phyloP scores from a whole-genome alignment of 352 stramenopile genomes.

The Aphanomyces euteiches region DNA sequence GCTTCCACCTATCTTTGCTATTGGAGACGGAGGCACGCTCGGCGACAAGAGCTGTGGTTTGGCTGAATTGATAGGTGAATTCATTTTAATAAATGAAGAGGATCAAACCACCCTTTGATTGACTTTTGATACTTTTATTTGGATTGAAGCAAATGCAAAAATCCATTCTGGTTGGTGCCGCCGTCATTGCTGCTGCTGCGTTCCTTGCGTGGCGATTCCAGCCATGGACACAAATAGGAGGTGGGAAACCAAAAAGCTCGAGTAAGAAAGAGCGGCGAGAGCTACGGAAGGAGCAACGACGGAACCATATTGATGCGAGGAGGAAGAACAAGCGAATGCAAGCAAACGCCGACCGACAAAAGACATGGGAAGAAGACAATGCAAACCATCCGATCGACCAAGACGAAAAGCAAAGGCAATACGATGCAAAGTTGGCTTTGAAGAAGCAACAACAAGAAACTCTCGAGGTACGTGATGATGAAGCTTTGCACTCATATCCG shows the following conservation, averaged over 20 bases:
- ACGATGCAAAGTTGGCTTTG: conserved; percentile 16
- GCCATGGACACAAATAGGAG: neutral
- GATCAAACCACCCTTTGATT: too few species aligned
- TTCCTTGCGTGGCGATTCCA: neutral
- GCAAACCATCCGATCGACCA: conserved; percentile 6
- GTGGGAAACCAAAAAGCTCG: neutral
- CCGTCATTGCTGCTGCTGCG: neutral
- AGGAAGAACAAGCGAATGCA: conserved; percentile 11
- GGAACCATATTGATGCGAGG: conserved; percentile 4
- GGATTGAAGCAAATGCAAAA: neutral
- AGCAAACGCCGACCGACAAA: conserved; percentile 4
- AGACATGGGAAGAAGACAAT: neutral
- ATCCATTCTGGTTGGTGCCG: neutral
- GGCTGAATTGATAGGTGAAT: too few species aligned
- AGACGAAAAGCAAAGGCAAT: conserved; percentile 23
- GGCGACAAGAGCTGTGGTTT: too few species aligned
- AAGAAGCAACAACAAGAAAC: conserved; percentile 14
- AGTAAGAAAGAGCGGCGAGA: conserved; percentile 20
- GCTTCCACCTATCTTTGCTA: too few species aligned
- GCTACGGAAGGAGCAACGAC: conserved; percentile 20
- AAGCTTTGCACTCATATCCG: neutral
- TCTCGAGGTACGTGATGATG: conserved; percentile 13
- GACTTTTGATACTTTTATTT: too few species aligned
- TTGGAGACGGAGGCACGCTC: too few species aligned
- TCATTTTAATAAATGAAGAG: too few species aligned